Evolutionary conservation across 1,284 basidiomycete genomes (phyloP), one percentile per base, ranked within the genome.

Genomic region (Uromyces viciae-fabae): DNA sequence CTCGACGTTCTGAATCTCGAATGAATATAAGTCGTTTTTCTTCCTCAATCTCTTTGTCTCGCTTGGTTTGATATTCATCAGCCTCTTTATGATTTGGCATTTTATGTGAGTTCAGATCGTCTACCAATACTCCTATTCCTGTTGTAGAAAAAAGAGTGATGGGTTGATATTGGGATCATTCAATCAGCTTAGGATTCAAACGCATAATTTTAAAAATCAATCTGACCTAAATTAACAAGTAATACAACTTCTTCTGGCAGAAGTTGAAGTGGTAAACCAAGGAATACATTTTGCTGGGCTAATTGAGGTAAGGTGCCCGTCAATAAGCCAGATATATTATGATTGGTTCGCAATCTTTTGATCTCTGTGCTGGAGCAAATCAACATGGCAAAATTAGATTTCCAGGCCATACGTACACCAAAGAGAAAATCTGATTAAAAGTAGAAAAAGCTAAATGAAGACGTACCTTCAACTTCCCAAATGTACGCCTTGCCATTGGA

Each of bases 231-330:
- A 82, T 92, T 89, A 3, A 98, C 89, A 2, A 99, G 90, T 36
- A 94, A 88, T 2, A 93, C 93, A 1, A 93, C 94, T 86, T 99
- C 97, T 85, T 99, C 97, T 0, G 93, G 92, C 86, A 95, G 90
- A 0, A 99, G 88, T 25, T 94, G 88, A 1, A 98, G 88, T 0
- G 97, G 97, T 22, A 94, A 87, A 17, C 97, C 97, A 22, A 99
- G 88, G 85, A 99, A 99, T 0, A 94, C 90, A 87, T 99, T 99
- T 87, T 99, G 97, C 85, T 98, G 96, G 3, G 94, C 92, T 0
- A 98, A 89, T 85, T 95, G 93, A 1, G 97, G 95, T 28, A 99
- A 89, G 0, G 97, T 98, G 0, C 97, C 97, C 0, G 90, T 90
- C 58, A 98, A 87, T 72, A 94, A 88, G 49, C 96, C 95, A 83